These are phyloP conservation scores for Aspergillus hancockii DNA, from an alignment of 495 filamentous ascomycete genomes.

Conservation along the genomic window DNA sequence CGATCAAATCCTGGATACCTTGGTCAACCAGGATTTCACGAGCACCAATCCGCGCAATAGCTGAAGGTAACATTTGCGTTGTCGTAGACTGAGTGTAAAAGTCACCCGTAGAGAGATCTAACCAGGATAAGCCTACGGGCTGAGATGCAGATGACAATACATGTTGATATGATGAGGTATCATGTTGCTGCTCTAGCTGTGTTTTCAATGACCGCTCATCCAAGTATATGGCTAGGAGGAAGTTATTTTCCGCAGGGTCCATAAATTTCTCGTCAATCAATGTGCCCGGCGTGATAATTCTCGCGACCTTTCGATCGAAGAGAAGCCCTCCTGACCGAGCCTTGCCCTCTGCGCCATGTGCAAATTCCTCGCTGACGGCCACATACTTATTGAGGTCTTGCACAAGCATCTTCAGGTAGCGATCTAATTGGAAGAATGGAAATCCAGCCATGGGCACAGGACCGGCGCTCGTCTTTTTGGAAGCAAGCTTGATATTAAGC, in stretches of 20 bases:
- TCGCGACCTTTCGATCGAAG: constrained; percentile 80
- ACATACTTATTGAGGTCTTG: constrained; percentile 88
- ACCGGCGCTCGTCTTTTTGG: constrained; percentile 72
- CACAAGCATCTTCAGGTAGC: constrained; percentile 88
- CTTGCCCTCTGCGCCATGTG: constrained; percentile 64
- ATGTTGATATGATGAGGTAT: constrained; percentile 31
- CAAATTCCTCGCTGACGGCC: constrained; percentile 91
- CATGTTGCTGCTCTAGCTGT: constrained; percentile 23
- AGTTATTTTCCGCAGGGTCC: constrained; percentile 90
- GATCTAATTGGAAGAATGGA: constrained; percentile 86
- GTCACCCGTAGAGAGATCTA: constrained; percentile 91
- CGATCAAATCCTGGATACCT: constrained; percentile 49
- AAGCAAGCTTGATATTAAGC: constrained; percentile 84
- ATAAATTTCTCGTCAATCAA: constrained; percentile 97
- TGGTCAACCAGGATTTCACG: constrained; percentile 81
- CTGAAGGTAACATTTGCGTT: constrained; percentile 68
- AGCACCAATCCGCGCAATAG: constrained; percentile 78
- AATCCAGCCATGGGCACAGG: constrained; percentile 91
- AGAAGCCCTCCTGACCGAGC: constrained; percentile 71
- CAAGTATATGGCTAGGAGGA: constrained; percentile 73
- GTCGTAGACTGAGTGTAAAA: constrained; percentile 87
- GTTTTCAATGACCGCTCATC: constrained; percentile 30
- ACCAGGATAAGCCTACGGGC: constrained; percentile 81
- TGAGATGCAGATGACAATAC: constrained; percentile 40
- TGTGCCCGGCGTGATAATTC: constrained; percentile 91